Evolutionary conservation across 345 rosid genomes (phyloP).

Genomic region (Eucalyptus viminalis): DNA sequence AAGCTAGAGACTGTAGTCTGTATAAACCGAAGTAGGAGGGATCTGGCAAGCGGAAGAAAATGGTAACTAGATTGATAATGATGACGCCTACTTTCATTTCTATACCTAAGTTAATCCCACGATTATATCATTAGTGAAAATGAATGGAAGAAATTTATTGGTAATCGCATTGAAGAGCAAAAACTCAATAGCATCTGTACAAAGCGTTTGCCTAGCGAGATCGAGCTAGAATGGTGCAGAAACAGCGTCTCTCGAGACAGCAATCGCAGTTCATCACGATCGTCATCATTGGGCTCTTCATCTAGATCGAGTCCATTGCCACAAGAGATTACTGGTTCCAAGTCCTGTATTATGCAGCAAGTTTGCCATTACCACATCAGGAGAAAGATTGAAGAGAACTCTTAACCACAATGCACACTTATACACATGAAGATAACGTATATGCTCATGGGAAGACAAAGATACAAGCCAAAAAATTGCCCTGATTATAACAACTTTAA

Average conservation of each 20-base stretch:
- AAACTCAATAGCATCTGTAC: neutral
- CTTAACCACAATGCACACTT: neutral
- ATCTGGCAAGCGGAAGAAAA: neutral
- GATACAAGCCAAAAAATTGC: neutral
- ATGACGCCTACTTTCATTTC: neutral
- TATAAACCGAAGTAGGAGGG: neutral
- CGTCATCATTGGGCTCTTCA: neutral
- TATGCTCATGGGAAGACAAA: neutral
- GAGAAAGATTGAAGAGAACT: neutral
- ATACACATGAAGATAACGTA: neutral
- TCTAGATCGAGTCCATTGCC: neutral
- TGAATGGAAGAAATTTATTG: neutral
- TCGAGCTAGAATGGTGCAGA: constrained; percentile 19
- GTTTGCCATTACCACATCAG: neutral
- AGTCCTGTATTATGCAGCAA: constrained; percentile 5
- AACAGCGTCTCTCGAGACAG: neutral
- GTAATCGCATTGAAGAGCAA: neutral
- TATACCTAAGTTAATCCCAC: neutral
- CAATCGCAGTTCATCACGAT: neutral
- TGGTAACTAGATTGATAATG: neutral
- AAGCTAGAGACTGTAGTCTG: neutral
- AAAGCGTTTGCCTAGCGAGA: neutral
- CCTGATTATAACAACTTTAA: neutral
- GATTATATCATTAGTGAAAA: neutral
- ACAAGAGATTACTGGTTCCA: constrained; percentile 1